A percentile compares a stretch with the other conserved stretches of the same genome.
Evolutionary conservation across 2,329 filamentous ascomycete species (phyloP).

Genomic region (Verticillium albo-atrum): DNA sequence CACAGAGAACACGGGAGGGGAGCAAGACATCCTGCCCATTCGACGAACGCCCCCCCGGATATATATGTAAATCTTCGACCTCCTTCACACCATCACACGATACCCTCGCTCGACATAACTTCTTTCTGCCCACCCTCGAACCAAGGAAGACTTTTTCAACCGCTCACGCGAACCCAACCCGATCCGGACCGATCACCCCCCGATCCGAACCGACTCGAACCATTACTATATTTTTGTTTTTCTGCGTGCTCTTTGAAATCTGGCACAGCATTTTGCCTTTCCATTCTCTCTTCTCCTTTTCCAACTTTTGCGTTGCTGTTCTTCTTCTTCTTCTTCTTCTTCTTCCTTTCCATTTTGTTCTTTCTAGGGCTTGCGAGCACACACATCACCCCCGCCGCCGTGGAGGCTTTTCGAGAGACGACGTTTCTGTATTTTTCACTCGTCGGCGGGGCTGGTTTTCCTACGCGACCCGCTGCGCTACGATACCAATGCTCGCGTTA

Average conservation of each 20-base stretch:
- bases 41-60: not conserved
- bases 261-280: constrained; percentile 4
- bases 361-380: not conserved
- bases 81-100: not conserved
- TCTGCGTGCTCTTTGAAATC: constrained; percentile 11
- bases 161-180: constrained; percentile 27
- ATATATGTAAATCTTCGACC: not conserved
- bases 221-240: constrained; percentile 7
- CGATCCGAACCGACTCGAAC: constrained; percentile 1
- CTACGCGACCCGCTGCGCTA: not conserved
- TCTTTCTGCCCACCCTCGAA: constrained; percentile 9
- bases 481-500: not conserved
- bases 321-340: constrained; percentile 2
- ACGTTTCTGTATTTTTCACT: not conserved
- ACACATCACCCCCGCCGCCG: not conserved
- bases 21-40: not conserved
- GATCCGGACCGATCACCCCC: not conserved
- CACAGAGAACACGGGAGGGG: not conserved
- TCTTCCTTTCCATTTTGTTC: constrained; percentile 7
- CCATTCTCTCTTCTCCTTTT: constrained; percentile 8
- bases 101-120: not conserved
- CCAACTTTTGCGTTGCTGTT: constrained; percentile 6
- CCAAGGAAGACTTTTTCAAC: constrained; percentile 17
- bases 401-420: not conserved
- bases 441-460: not conserved